Base-by-base conservation (phyloP, 2,329 filamentous ascomycete genomes). In the Cladobotryum mycophilum region DNA sequence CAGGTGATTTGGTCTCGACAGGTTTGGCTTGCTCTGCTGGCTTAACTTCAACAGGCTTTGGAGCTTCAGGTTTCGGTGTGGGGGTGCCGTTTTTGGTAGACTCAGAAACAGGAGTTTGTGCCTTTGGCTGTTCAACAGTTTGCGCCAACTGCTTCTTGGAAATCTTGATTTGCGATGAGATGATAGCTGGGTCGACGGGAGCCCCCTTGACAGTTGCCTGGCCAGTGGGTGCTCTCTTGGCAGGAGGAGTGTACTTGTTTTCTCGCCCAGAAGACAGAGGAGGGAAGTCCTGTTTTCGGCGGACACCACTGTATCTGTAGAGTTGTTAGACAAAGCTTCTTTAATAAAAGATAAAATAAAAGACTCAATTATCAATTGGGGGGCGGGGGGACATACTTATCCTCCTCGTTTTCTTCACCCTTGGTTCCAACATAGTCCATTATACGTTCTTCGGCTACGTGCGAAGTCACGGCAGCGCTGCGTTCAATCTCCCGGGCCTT, bases 401-500 rank as follows among this genome's bases (percentile, higher is more conserved):
- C 91, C 71, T 99, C 93, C 69, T 99, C 93, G 57, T 96, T 89
- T 13, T 82, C 85, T 52, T 80, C 83, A 47, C 84, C 82, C 47
- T 86, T 80, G 37, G 78, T 79, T n/a, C 77, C 74, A n/a, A 81
- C 74, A 57, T 74, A 80, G 57, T 86, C 81, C 78, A 82, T 79
- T 47, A 89, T 80, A 63, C 91, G 85, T 73, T 99, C 93, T 69
- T 97, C 93, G 3, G 88, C 88, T 52, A 96, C 81, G 64, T 99
- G 93, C 4, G 85, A 73, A 49, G 93, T 96, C 35, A 80, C 78
- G 7, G 89, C 76, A 15, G 77, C 75, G 55, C 84, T 88, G 42
- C 80, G 76, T 68, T 96, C 89, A 60, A 99, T 99, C 67, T 97
- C 92, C 53, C 88, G 83, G 18, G 90, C 93, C 63, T 92, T 88